phyloP scores from a whole-genome alignment of 192 early-diverging fungal species.

The Phycomyces nitens region DNA sequence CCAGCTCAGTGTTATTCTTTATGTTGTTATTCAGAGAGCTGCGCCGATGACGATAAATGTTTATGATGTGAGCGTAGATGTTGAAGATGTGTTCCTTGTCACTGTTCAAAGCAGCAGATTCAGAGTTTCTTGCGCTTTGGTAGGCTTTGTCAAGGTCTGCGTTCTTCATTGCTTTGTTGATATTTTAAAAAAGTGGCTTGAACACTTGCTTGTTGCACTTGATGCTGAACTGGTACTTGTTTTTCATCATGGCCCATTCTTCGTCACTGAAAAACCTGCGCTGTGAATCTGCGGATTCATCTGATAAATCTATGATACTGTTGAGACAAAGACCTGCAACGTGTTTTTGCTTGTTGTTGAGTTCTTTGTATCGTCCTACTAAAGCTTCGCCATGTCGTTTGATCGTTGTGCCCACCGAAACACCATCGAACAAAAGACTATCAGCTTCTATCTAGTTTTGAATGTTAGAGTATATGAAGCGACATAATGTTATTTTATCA shows the following conservation, averaged over 20 bases:
- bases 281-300: neutral
- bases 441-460: too few species aligned
- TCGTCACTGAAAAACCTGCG: neutral
- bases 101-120: neutral
- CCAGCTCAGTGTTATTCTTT: neutral
- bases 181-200: neutral
- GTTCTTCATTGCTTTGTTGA: neutral
- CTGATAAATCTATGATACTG: constrained; percentile 5
- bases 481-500: too few species aligned
- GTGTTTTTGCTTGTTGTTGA: neutral
- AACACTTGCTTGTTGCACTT: neutral
- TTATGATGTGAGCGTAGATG: neutral
- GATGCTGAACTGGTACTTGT: neutral
- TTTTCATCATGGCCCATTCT: too few species aligned
- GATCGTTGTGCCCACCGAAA: neutral
- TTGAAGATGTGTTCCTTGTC: neutral
- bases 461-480: too few species aligned
- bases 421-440: neutral
- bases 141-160: neutral
- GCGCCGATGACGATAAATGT: neutral
- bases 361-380: neutral
- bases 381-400: neutral
- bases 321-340: neutral
- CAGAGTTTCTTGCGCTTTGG: neutral
- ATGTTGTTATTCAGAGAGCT: neutral